phyloP scores from a whole-genome alignment of 352 stramenopile genomes.

The Phytopythium oedochilum region DNA sequence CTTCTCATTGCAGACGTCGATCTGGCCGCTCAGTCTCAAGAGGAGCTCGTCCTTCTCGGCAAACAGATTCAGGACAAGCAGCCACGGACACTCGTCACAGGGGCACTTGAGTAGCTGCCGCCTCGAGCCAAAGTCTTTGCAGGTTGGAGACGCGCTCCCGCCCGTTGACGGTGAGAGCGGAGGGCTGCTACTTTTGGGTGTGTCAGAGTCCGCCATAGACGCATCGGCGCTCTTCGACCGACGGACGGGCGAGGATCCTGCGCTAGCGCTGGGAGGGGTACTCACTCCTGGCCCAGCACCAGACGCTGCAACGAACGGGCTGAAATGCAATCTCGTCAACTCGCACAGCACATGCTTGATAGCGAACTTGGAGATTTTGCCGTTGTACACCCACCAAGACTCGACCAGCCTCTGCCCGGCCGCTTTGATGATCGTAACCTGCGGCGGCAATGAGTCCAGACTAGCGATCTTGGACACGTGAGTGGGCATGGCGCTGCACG shows the following conservation, averaged over 20 bases:
- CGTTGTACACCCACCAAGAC: constrained; percentile 49
- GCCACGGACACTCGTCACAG: constrained; percentile 68
- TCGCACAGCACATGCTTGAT: constrained; percentile 58
- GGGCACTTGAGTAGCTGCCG: constrained; percentile 61
- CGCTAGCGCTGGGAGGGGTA: neutral
- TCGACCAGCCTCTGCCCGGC: constrained; percentile 45
- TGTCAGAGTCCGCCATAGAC: neutral
- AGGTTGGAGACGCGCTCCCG: constrained; percentile 12
- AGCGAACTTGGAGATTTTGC: constrained; percentile 43
- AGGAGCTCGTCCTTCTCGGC: constrained; percentile 67
- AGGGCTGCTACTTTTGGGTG: neutral
- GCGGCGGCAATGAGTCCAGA: constrained; percentile 22
- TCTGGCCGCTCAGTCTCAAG: constrained; percentile 56
- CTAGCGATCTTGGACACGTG: constrained; percentile 51
- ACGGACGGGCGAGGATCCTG: neutral
- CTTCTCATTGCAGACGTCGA: constrained; percentile 72
- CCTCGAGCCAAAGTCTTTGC: constrained; percentile 19
- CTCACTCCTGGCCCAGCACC: neutral
- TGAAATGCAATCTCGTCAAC: constrained; percentile 55
- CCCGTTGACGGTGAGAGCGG: constrained; percentile 3
- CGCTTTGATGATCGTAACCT: constrained; percentile 13
- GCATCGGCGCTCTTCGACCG: neutral
- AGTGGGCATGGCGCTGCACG: constrained; percentile 40
- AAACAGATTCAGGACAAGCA: constrained; percentile 69
- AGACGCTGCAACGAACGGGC: constrained; percentile 25